These are phyloP conservation scores for Xerocomus brunneocitrinus DNA, from an alignment of 768 basidiomycete genomes.

Conservation along the genomic window DNA sequence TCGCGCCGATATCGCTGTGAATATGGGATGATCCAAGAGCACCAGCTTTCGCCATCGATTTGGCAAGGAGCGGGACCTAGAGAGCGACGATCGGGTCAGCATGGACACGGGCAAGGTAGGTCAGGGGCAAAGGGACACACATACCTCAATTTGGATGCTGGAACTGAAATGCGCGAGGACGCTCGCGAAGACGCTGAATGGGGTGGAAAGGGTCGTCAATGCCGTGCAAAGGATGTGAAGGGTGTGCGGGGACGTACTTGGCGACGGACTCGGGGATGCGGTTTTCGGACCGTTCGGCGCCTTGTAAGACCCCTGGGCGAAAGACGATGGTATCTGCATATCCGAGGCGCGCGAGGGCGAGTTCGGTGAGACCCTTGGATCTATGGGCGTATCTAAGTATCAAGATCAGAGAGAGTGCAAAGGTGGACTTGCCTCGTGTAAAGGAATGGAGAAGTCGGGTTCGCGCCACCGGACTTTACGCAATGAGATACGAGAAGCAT, in stretches of 20 bases:
- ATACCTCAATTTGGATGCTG: conserved; percentile 44
- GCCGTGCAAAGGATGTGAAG: background rate
- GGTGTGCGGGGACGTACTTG: conserved; percentile 35
- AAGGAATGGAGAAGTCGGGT: conserved; percentile 45
- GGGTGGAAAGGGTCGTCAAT: too few relatives aligned
- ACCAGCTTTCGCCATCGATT: conserved; percentile 52
- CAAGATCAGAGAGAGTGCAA: background rate
- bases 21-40: conserved; percentile 48
- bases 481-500: background rate
- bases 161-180: conserved; percentile 36
- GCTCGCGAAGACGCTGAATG: conserved; percentile 34
- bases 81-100: background rate
- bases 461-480: conserved; percentile 45
- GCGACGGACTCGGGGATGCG: conserved; percentile 40
- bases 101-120: background rate
- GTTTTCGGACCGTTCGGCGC: conserved; percentile 40
- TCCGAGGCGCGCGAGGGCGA: conserved; percentile 58
- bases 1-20: conserved; percentile 40
- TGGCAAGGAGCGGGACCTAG: conserved; percentile 51
- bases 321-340: conserved; percentile 70
- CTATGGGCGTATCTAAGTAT: conserved; percentile 27
- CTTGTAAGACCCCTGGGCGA: conserved; percentile 53
- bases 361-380: conserved; percentile 74
- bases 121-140: background rate
- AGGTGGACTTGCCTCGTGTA: conserved; percentile 41